Conservation (phyloP, 192 early-diverging fungal species). For the Helicostylum pulchrum region DNA sequence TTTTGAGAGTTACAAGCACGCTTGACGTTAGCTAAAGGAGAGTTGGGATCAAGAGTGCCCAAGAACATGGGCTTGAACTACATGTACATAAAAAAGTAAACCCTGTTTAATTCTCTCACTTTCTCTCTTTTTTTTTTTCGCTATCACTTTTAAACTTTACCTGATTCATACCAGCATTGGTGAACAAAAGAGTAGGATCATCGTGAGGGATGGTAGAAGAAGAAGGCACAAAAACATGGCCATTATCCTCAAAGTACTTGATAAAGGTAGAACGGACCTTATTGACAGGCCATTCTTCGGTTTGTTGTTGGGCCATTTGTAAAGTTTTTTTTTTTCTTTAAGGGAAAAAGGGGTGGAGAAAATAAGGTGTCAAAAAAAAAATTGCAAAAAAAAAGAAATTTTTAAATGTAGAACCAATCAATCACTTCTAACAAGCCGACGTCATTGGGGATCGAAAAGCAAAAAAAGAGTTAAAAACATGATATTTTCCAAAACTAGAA, state of each 20-base stretch:
- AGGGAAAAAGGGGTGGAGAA: too few relatives aligned
- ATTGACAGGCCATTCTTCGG: conserved; percentile 64
- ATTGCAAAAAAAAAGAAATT: too few relatives aligned
- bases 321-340: too few relatives aligned
- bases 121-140: neutral
- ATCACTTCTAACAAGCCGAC: too few relatives aligned
- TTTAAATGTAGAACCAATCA: too few relatives aligned
- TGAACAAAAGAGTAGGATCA: conserved; percentile 94
- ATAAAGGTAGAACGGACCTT: conserved; percentile 88
- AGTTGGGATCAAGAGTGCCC: conserved; percentile 92
- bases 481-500: too few relatives aligned
- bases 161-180: conserved; percentile 98
- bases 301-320: too few relatives aligned
- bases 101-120: neutral
- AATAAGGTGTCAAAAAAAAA: too few relatives aligned
- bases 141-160: conserved; percentile 31
- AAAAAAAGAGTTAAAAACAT: too few relatives aligned
- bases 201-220: conserved; percentile 92
- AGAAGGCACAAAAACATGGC: conserved; percentile 78
- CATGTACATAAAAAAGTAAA: neutral
- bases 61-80: conserved; percentile 97
- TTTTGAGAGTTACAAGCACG: conserved; percentile 97
- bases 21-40: conserved; percentile 84
- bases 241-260: conserved; percentile 75
- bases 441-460: too few relatives aligned